phyloP scores from a whole-genome alignment of 306 rosid genomes.

The Fragaria nilgerrensis region DNA sequence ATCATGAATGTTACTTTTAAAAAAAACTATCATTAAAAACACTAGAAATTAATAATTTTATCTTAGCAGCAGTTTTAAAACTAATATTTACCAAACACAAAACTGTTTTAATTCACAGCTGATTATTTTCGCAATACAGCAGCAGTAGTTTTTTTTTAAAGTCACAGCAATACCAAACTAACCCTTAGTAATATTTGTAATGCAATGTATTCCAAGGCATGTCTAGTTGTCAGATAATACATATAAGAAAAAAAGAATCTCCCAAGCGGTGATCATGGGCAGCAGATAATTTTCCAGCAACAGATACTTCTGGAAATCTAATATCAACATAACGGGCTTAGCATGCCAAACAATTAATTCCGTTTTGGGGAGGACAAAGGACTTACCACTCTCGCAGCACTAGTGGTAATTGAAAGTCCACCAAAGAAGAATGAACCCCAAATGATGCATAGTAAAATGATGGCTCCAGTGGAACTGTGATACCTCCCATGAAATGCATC shows the following conservation, averaged over 20 bases:
- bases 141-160: no score
- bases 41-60: no score
- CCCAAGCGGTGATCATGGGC: neutral
- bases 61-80: no score
- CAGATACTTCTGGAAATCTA: neutral
- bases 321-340: neutral
- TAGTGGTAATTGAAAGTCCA: conserved; percentile 80
- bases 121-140: no score
- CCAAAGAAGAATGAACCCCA: conserved; percentile 94
- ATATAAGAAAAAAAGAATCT: neutral
- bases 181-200: neutral
- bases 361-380: neutral
- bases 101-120: no score
- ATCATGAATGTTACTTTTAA: no score
- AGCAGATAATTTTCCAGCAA: neutral
- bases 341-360: neutral
- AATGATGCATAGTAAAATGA: conserved; percentile 56
- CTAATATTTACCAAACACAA: no score
- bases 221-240: neutral
- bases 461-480: conserved; percentile 63
- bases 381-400: conserved; percentile 90
- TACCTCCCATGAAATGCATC: conserved; percentile 89
- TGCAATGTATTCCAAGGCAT: neutral
- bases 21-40: no score
- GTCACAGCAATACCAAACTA: no score